Evolutionary conservation across 2,329 filamentous ascomycete species (phyloP).

Genomic region (Epichloe scottii): DNA sequence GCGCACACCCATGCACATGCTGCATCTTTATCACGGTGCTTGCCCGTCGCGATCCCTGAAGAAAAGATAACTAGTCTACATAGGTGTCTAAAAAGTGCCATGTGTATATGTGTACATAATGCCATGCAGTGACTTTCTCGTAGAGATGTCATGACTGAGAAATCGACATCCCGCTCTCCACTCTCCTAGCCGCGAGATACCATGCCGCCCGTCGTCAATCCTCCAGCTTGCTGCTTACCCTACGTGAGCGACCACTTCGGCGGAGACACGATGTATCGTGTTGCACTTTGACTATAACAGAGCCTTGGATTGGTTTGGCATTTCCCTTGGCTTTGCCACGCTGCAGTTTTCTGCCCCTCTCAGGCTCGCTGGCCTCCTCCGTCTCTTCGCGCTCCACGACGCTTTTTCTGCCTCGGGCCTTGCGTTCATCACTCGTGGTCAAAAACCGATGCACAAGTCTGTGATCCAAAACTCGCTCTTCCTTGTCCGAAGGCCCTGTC

Average conservation of each 20-base stretch:
- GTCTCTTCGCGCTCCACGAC: conserved; percentile 13
- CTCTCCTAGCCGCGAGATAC: no score
- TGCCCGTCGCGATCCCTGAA: no score
- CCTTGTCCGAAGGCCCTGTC: conserved; percentile 59
- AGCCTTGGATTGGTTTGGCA: background rate
- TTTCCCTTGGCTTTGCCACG: conserved; percentile 8
- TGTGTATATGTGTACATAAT: background rate
- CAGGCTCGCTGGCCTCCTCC: conserved; percentile 17
- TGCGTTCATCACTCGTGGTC: conserved; percentile 53
- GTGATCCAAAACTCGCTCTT: conserved; percentile 67
- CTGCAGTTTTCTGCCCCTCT: conserved; percentile 1
- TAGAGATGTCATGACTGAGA: background rate
- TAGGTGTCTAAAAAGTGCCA: background rate
- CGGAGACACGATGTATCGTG: conserved; percentile 10
- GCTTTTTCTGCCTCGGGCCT: conserved; percentile 31
- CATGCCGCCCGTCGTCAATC: background rate
- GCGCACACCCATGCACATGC: background rate
- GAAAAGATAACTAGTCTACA: no score
- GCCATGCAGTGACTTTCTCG: background rate
- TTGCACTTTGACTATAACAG: background rate
- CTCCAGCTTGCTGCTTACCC: conserved; percentile 20
- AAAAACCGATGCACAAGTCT: conserved; percentile 79
- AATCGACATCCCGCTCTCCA: background rate
- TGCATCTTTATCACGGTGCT: background rate
- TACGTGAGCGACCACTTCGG: conserved; percentile 23